Evolutionary conservation across 495 filamentous ascomycete genomes (phyloP), one percentile per base, ranked within the genome.

Genomic region (Barbatosphaeria neglecta): DNA sequence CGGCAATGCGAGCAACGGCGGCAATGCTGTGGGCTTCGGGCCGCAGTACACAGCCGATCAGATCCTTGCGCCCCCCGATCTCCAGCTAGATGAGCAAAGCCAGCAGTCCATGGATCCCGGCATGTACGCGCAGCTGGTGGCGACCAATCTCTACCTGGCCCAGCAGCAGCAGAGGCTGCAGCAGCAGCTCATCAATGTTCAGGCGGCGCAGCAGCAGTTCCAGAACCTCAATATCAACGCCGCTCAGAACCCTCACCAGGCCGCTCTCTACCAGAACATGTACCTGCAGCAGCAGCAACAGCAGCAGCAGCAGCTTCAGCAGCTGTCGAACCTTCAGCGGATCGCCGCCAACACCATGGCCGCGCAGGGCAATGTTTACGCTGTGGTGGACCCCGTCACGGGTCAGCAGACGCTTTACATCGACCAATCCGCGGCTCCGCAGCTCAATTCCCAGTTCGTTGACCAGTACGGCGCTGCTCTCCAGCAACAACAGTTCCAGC

Each of bases 151-250:
- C 42, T 89, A 90, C 50, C 70, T 96, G 28, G 84, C 86, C 22
- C 84, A 90, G 47, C 86, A 93, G 61, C 87, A 94, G 63, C 85
- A 92, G 65, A 82, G 83, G 41, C 73, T 95, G 43, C 76, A 78
- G 53, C 76, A 79, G 52, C 77, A 80, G 56, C 60, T 80, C 35
- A 61, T 68, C 22, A 70, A 58, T 39, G 69, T 82, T 6, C 76
- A 80, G 55, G 71, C 74, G 19, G 73, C 77, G 37, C 76, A 78
- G 31, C 74, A 90, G 66, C 86, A 90, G 62, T 87, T 89, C 64
- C 84, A 89, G 56, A 76, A 73, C 41, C 62, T 93, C 60, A 87
- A 66, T 54, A 53, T 90, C 45, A 66, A 61, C 40, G 61, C 58
- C 8, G 70, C 67, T 37, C 64, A 68, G 55, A 58, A 65, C 47